Conservation (phyloP, 257 asterid genomes). For the Solanum arcanum region DNA sequence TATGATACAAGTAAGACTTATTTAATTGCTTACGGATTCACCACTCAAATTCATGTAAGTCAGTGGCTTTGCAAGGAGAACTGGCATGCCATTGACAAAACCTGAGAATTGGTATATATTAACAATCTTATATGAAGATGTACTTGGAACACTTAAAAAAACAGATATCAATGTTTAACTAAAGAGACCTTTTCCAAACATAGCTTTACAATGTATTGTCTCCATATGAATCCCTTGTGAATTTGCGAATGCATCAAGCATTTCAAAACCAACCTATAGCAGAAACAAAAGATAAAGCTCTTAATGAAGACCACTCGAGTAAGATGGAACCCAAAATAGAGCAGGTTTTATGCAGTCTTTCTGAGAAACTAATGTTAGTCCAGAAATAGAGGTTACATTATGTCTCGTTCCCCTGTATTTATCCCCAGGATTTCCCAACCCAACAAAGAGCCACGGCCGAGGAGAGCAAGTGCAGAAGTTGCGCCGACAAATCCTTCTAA, state of each 20-base stretch:
- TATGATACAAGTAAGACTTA: neutral
- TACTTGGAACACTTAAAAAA: neutral
- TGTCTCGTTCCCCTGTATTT: conserved; percentile 70
- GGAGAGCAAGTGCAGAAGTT: conserved; percentile 28
- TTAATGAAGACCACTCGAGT: neutral
- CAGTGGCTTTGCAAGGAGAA: conserved; percentile 89
- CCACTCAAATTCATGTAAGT: conserved; percentile 91
- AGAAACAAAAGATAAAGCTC: neutral
- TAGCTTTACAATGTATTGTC: conserved; percentile 68
- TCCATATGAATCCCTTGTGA: conserved; percentile 58
- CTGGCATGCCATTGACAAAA: conserved; percentile 53
- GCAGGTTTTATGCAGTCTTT: neutral
- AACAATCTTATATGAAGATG: neutral
- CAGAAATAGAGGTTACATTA: conserved; percentile 26
- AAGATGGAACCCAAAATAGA: neutral
- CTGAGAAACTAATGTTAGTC: neutral
- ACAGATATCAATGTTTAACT: neutral
- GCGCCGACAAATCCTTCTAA: conserved; percentile 26
- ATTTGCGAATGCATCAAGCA: conserved; percentile 70
- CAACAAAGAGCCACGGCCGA: conserved; percentile 87
- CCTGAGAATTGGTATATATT: conserved; percentile 30
- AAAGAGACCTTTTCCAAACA: conserved; percentile 69
- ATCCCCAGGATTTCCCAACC: conserved; percentile 94
- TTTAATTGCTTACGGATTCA: conserved; percentile 59
- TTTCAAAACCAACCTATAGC: conserved; percentile 56